Evolutionary conservation across 2,329 filamentous ascomycete species (phyloP), one percentile per base, ranked within the genome.

Genomic region (Coniella lustricola): DNA sequence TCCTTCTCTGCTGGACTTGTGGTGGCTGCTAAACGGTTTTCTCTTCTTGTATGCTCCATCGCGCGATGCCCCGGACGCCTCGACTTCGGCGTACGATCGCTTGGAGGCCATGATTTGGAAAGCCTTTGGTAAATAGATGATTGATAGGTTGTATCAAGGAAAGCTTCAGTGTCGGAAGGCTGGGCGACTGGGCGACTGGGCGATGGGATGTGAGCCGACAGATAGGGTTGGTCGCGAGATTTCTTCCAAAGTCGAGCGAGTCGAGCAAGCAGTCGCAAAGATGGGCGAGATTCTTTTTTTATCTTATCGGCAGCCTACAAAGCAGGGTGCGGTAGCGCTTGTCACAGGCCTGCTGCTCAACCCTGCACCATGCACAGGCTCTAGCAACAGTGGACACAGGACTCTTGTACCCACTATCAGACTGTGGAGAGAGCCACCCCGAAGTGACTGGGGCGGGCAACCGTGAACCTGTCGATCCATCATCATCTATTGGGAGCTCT

Each of bases 1-100:
- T 48, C 66, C 72, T 42, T 71, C 70, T 29, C 72, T 67, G 13
- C 68, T 74, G 10, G 67, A 64, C 52, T 69, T 68, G 57, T 67
- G 63, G 50, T 63, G 63, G 50, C 63, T 67, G 56, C 68, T 74
- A 46, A 49, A 48, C 22, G 57, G 60, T 48, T 57, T 62, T 48
- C 53, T 33, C 41, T 59, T 59, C 50, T 63, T 54, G 39, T 45
- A 42, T 5, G 46, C 43, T 37, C 17, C 52, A 20, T 46, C 44
- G 12, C 42, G 46, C 44, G 41, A 31, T 5, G 51, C n/a, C 10
- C 52, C 54, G 38, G 55, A 53, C 3, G 53, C 42, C 33, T 60
- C 56, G 18, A 53, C 51, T 18, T 62, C 58, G 39, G 58, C 54
- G 16, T 56, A 59, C 5, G 59, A 36, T 29, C 65, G 57, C 53